phyloP scores from a whole-genome alignment of 2,329 filamentous ascomycete species.

The Diaporthe humulicola region DNA sequence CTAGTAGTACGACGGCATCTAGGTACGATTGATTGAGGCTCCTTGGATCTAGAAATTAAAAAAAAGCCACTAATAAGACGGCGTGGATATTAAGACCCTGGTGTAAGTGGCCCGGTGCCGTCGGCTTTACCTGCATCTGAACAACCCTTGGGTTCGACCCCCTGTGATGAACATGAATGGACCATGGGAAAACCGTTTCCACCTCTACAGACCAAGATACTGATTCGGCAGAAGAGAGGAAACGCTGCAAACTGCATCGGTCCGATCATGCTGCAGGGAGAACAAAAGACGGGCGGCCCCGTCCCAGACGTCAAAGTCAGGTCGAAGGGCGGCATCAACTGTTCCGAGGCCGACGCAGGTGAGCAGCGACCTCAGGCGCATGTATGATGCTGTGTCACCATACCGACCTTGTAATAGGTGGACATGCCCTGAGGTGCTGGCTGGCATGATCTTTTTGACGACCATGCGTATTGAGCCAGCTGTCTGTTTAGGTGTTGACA shows the following conservation, averaged over 20 bases:
- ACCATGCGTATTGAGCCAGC: background rate
- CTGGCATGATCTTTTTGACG: background rate
- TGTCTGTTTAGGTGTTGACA: background rate
- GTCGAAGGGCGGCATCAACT: background rate
- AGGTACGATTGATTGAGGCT: constrained; percentile 23
- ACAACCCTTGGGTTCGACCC: background rate
- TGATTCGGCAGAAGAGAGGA: background rate
- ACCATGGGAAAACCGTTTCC: background rate
- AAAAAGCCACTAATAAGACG: constrained; percentile 17
- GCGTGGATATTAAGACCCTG: background rate
- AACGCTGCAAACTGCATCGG: background rate
- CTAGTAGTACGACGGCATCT: background rate
- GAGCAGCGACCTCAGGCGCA: background rate
- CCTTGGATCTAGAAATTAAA: constrained; percentile 13
- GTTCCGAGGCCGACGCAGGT: constrained; percentile 8
- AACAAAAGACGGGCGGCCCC: background rate
- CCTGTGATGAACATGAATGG: background rate
- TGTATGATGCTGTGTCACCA: background rate
- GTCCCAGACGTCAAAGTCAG: background rate
- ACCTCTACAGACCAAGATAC: background rate
- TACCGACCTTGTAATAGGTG: background rate
- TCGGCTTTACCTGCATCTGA: background rate
- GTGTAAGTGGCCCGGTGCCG: background rate
- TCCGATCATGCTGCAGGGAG: background rate
- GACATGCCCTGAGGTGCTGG: background rate